phyloP scores from a whole-genome alignment of 768 basidiomycete genomes.

The Calvatia gigantea region DNA sequence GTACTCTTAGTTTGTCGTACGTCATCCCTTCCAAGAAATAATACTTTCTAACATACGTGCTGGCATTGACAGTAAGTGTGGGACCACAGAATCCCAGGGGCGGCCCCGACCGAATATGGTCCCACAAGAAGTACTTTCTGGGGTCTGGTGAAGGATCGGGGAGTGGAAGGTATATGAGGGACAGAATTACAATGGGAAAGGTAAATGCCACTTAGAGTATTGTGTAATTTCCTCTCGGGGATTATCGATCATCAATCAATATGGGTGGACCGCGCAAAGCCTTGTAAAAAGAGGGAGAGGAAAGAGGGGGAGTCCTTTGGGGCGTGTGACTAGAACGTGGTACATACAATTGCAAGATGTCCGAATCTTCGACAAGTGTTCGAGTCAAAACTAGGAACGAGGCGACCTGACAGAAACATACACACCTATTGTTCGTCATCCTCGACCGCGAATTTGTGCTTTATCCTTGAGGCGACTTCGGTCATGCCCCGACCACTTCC shows the following conservation, averaged over 20 bases:
- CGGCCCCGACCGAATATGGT: not conserved
- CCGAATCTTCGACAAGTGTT: not conserved
- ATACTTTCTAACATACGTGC: not conserved
- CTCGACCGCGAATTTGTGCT: constrained; percentile 66
- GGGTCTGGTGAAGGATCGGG: not conserved
- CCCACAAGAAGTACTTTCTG: not conserved
- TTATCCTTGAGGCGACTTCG: constrained; percentile 58
- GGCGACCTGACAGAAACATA: not conserved
- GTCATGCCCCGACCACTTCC: constrained; percentile 91
- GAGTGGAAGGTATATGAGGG: constrained; percentile 5
- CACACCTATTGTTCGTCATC: constrained; percentile 42
- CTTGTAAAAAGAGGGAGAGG: not conserved
- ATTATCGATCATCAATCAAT: no score
- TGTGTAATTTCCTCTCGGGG: not conserved
- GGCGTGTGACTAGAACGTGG: not conserved
- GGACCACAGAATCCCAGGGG: not conserved
- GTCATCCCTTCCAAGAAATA: not conserved
- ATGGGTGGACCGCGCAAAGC: not conserved
- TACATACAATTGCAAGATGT: not conserved
- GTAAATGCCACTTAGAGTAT: constrained; percentile 9
- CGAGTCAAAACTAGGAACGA: not conserved
- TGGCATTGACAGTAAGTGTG: not conserved
- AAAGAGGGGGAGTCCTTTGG: no score
- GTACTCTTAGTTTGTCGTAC: not conserved
- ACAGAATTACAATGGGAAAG: not conserved